phyloP scores from a whole-genome alignment of 371 early-diverging fungal genomes.

The Chytridiales sp. region DNA sequence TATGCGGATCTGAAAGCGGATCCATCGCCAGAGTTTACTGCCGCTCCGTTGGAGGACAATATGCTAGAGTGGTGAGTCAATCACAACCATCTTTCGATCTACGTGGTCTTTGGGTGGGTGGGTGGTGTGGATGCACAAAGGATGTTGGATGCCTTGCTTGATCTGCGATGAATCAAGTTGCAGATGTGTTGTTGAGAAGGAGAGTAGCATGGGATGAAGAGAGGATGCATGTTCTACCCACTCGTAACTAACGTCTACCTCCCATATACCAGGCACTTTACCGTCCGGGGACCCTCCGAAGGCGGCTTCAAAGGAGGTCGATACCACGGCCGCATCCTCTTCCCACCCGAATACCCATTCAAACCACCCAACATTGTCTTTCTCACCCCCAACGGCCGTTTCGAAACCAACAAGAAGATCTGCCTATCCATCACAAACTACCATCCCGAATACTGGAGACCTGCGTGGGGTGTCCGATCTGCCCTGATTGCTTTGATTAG shows the following conservation, averaged over 20 bases:
- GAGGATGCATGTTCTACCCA: no score
- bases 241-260: slow-evolving; percentile 1
- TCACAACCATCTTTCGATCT: no score
- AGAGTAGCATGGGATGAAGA: no score
- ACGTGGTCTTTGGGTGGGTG: no score
- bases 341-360: slow-evolving; percentile 88
- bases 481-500: slow-evolving; percentile 82
- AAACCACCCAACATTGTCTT: slow-evolving; percentile 90
- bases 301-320: slow-evolving; percentile 87
- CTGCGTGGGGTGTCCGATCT: slow-evolving; percentile 83
- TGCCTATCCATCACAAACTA: slow-evolving; percentile 89
- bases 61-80: slow-evolving; percentile 46
- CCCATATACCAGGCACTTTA: slow-evolving; percentile 77
- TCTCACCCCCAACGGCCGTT: slow-evolving; percentile 80
- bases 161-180: no score
- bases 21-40: slow-evolving; percentile 45
- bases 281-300: slow-evolving; percentile 81
- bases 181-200: no score
- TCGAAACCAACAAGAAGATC: slow-evolving; percentile 86
- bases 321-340: slow-evolving; percentile 51
- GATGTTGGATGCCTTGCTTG: no score
- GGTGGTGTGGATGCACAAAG: no score
- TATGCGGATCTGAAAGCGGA: slow-evolving; percentile 40
- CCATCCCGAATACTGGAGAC: slow-evolving; percentile 93
- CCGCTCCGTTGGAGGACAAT: slow-evolving; percentile 48